phyloP scores from a whole-genome alignment of 169 alveolate genomes.

The Plasmodium cynomolgi region DNA sequence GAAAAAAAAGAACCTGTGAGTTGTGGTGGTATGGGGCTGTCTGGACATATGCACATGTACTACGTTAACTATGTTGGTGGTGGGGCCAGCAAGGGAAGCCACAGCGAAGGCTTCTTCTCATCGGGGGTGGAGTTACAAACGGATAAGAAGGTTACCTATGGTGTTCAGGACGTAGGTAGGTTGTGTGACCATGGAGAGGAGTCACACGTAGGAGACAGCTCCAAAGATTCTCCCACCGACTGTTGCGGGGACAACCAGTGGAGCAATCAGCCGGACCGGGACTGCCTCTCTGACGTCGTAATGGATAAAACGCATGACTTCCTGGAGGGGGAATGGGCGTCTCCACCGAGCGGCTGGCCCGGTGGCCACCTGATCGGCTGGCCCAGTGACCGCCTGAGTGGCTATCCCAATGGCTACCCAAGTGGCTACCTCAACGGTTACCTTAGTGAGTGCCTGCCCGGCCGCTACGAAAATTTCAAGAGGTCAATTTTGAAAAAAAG shows the following conservation, averaged over 20 bases:
- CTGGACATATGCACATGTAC: background rate
- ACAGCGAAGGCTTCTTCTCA: background rate
- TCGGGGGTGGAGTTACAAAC: background rate
- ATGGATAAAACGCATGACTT: background rate
- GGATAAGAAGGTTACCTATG: background rate
- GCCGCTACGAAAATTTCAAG: conserved; percentile 23
- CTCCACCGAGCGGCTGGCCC: background rate
- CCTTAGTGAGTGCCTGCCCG: conserved; percentile 22
- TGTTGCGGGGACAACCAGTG: background rate
- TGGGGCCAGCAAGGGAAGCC: background rate
- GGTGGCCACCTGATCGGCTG: too few species aligned
- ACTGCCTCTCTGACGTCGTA: background rate
- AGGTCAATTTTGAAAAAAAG: conserved; percentile 12
- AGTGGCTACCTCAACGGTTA: background rate
- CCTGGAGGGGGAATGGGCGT: background rate
- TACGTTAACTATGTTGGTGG: background rate
- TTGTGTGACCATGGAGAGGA: background rate
- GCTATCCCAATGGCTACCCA: background rate
- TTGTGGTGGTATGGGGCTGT: background rate
- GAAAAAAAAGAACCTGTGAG: too few species aligned
- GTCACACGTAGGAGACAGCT: background rate
- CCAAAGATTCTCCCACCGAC: background rate
- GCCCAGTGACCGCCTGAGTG: too few species aligned
- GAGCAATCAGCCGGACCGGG: background rate
- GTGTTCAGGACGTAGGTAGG: background rate